Conservation (phyloP, 1,139 yeast genomes). For the Saccharomyces hybrid region DNA sequence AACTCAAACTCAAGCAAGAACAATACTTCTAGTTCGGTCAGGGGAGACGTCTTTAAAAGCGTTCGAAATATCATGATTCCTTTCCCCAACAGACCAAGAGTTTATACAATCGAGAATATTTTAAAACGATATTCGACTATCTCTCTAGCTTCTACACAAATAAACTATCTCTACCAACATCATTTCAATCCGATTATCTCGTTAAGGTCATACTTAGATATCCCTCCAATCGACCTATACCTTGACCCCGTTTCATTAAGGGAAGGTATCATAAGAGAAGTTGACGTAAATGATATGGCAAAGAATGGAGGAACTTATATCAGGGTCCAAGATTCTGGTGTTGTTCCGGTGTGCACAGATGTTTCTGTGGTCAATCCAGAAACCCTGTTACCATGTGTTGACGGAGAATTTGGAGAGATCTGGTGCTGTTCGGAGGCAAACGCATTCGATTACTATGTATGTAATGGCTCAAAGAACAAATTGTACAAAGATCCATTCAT, state of each 20-base stretch:
- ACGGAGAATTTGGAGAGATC: conserved; percentile 96
- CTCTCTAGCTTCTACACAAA: conserved; percentile 58
- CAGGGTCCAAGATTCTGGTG: conserved; percentile 87
- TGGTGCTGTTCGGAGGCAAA: conserved; percentile 94
- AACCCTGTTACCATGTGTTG: conserved; percentile 65
- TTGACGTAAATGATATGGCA: conserved; percentile 56
- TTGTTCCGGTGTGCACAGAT: conserved; percentile 92
- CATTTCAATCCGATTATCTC: conserved; percentile 77
- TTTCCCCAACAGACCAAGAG: conserved; percentile 68
- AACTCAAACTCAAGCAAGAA: conserved; percentile 4
- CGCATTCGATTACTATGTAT: conserved; percentile 51
- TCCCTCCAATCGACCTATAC: conserved; percentile 82
- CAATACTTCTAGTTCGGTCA: conserved; percentile 13
- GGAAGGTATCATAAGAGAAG: conserved; percentile 77
- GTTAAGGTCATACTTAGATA: conserved; percentile 70
- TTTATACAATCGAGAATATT: conserved; percentile 51
- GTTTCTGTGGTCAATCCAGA: conserved; percentile 95
- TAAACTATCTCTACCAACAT: conserved; percentile 75
- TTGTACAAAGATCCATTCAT: conserved; percentile 34
- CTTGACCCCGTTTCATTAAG: conserved; percentile 83
- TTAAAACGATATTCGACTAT: conserved; percentile 59
- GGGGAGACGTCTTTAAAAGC: conserved; percentile 43
- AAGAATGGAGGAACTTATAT: conserved; percentile 39
- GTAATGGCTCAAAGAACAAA: conserved; percentile 12
- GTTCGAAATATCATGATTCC: conserved; percentile 82